Evolutionary conservation across 1,139 yeast genomes (phyloP), one percentile per base, ranked within the genome.

Genomic region (Yamadazyma songkhlaensis): DNA sequence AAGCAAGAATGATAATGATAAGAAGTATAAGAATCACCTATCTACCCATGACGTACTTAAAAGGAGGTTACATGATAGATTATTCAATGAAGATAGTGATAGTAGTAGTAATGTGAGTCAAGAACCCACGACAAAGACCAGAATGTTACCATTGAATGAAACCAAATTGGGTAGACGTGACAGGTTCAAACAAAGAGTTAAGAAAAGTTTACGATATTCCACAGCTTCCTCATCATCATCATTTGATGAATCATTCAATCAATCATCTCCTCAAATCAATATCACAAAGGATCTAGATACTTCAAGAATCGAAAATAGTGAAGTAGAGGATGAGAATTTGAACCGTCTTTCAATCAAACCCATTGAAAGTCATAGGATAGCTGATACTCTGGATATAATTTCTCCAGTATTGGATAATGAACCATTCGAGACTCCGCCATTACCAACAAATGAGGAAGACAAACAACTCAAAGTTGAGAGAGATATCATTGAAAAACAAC

Each of bases 61-160:
- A 13, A 35, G 37, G 21, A 44, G 63, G 42, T 42, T 63, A 26
- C 67, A 66, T 36, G 72, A 67, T 41, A 57, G 48, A 38, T 43
- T 66, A 10, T 67, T 67, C 48, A 46, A 34, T 25, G 53, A 50
- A 10, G 57, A 51, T 13, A 32, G 29, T 25, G 48, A 44, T 17
- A 12, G 2, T 25, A 25, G 20, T 32, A 12, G 15, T 23, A 14
- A 10, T 6, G 8, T 5, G 4, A 20, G 13, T 9, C 9, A n/a
- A 14, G 29, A 26, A 4, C n/a, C 12, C 3, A 13, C 20, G 6
- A 4, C 30, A 27, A 28, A 11, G 9, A 9, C 24, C 9, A 32
- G 38, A 24, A 25, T 39, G 29, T 31, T 37, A 35, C 30, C 39
- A 13, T 29, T 44, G 25, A 26, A 26, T 20, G 38, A 39, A 24